A percentile compares a stretch with the other conserved stretches of the same genome.
Evolutionary conservation across 192 early-diverging fungal species (phyloP).

Genomic region (Backusella macrospora): DNA sequence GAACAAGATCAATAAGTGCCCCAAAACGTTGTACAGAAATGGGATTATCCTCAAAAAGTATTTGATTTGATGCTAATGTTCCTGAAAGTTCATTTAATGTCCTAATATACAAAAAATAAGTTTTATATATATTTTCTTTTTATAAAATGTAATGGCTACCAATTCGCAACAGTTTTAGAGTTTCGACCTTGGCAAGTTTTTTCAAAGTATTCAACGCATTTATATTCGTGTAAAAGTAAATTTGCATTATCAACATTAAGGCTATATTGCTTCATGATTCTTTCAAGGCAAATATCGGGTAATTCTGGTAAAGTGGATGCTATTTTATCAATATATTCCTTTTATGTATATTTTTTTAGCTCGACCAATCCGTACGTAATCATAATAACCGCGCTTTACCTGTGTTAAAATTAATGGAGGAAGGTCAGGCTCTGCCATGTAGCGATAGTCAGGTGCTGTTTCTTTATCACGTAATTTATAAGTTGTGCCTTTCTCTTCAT

Average conservation of each 20-base stretch:
- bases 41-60: conserved; percentile 49
- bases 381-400: conserved; percentile 14
- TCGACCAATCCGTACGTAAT: not conserved
- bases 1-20: conserved; percentile 64
- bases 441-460: conserved; percentile 84
- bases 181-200: conserved; percentile 45
- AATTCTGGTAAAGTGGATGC: conserved; percentile 66
- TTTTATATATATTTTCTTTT: not conserved
- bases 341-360: conserved; percentile 11
- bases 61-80: conserved; percentile 45
- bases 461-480: conserved; percentile 81
- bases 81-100: conserved; percentile 64
- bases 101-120: conserved; percentile 42
- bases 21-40: conserved; percentile 61
- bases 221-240: conserved; percentile 72
- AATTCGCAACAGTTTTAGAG: conserved; percentile 49
- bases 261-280: conserved; percentile 63
- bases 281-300: conserved; percentile 61
- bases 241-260: conserved; percentile 60
- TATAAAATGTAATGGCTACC: conserved; percentile 38
- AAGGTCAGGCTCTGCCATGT: conserved; percentile 85
- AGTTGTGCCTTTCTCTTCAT: conserved; percentile 64
- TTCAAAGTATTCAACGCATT: conserved; percentile 79
- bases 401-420: conserved; percentile 54
- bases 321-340: conserved; percentile 51